A percentile compares a stretch with the other conserved stretches of the same genome.
phyloP scores from a whole-genome alignment of 306 rosid genomes.

The Cucumis hystrix region DNA sequence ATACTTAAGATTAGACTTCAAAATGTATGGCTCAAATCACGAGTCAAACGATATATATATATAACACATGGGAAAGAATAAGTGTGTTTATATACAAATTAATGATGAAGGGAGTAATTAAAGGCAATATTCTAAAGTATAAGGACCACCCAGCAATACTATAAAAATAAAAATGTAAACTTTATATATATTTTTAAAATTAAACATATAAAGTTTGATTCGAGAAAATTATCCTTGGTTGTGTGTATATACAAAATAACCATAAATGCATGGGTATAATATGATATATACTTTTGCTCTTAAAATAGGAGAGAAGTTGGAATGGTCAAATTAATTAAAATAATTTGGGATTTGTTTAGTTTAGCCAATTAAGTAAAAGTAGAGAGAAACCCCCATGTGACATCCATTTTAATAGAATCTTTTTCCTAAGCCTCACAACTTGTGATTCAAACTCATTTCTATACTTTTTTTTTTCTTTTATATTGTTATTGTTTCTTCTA shows the following conservation, averaged over 20 bases:
- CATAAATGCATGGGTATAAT: background rate
- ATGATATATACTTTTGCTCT: background rate
- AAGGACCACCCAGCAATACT: background rate
- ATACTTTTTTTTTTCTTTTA: background rate
- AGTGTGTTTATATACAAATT: background rate
- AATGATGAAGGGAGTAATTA: background rate
- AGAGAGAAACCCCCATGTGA: background rate
- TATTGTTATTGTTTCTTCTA: background rate
- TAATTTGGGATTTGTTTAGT: background rate
- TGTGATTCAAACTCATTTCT: background rate
- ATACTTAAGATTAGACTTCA: background rate
- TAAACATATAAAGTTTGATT: background rate
- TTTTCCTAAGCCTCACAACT: background rate
- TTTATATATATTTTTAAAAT: background rate
- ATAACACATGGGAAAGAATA: background rate
- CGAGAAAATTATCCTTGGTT: background rate
- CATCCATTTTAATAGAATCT: background rate
- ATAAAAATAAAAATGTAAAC: background rate
- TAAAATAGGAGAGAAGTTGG: slow-evolving; percentile 3
- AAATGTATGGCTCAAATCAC: background rate
- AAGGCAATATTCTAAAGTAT: background rate
- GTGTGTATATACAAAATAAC: background rate
- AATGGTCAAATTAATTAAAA: slow-evolving; percentile 6
- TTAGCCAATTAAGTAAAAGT: background rate
- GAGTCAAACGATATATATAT: background rate